Evolutionary conservation across 1,284 basidiomycete genomes (phyloP), one percentile per base, ranked within the genome.

Genomic region (Moniliella sp.): DNA sequence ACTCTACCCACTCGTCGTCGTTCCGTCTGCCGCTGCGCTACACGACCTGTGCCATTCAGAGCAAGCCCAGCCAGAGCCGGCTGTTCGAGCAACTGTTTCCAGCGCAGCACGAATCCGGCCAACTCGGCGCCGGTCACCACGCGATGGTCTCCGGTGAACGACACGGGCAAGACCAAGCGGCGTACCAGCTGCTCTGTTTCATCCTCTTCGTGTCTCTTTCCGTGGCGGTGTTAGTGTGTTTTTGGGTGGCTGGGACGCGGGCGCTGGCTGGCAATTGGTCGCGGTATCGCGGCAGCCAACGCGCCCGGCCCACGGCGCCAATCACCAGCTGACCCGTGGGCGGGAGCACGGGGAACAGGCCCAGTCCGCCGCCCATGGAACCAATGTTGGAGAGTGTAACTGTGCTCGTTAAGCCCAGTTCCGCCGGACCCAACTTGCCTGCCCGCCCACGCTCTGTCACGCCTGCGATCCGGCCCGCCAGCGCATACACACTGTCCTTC

Each of bases 71-170:
- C 45, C 81, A 54, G 48, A 75, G 65, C 61, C 71, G 84, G 84
- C 14, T 67, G 62, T 64, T 88, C 82, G 17, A 86, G 74, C 64
- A 74, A 81, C 13, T 63, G 65, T 47, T 83, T 75, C 82, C 84
- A 91, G 27, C 69, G 69, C 63, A 86, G 80, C 31, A 84, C 78
- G 58, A 91, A 81, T 34, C 76, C 75, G 28, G 82, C 82, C 39
- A 91, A 61, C 64, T 91, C 84, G 0, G 82, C 83, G 4, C 84
- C 84, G 58, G 91, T 83, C 5, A 88, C 75, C 4, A 88, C 74
- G 12, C 84, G 65, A 65, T 91, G 84, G 58, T 91, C 84, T 18
- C 77, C 84, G 0, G 48, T 46, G 31, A 50, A 53, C 15, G 42
- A 45, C 31, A 48, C 43, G 3, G 48, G 35, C 42, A 50, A 40